phyloP scores from a whole-genome alignment of 345 rosid genomes.

The Anacardium occidentale region DNA sequence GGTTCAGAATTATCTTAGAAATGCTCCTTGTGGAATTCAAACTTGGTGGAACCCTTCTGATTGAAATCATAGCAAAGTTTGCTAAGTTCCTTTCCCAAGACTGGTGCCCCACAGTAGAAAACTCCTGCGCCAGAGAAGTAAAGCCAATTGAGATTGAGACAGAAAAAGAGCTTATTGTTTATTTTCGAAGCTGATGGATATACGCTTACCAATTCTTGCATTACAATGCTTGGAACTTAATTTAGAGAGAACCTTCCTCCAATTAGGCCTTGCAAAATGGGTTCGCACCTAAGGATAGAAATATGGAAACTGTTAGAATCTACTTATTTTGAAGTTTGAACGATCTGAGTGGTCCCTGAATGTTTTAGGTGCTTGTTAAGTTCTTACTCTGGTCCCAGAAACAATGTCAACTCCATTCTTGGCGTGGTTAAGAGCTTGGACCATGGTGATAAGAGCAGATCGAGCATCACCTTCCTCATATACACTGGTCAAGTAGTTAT shows the following conservation, averaged over 20 bases:
- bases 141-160: slow-evolving; percentile 1
- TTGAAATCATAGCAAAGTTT: slow-evolving; percentile 88
- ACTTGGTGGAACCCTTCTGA: slow-evolving; percentile 89
- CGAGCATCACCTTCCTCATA: slow-evolving; percentile 99
- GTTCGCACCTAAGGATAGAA: slow-evolving; percentile 65
- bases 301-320: not conserved
- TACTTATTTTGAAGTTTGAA: not conserved
- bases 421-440: slow-evolving; percentile 96
- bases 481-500: slow-evolving; percentile 95
- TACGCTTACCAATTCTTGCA: slow-evolving; percentile 78
- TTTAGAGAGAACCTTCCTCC: slow-evolving; percentile 87
- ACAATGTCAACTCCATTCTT: slow-evolving; percentile 96
- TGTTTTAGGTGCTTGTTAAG: not conserved
- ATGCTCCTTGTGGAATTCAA: slow-evolving; percentile 97
- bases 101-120: slow-evolving; percentile 96
- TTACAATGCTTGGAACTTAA: slow-evolving; percentile 83
- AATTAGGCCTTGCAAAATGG: slow-evolving; percentile 95
- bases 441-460: slow-evolving; percentile 97
- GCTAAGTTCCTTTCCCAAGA: slow-evolving; percentile 85
- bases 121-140: slow-evolving; percentile 58
- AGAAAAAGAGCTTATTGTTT: not conserved
- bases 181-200: slow-evolving; percentile 9
- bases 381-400: slow-evolving; percentile 84
- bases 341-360: not conserved
- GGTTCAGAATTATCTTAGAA: slow-evolving; percentile 36